Evolutionary conservation across 768 basidiomycete species (phyloP).

Genomic region (Mycena galericulata): DNA sequence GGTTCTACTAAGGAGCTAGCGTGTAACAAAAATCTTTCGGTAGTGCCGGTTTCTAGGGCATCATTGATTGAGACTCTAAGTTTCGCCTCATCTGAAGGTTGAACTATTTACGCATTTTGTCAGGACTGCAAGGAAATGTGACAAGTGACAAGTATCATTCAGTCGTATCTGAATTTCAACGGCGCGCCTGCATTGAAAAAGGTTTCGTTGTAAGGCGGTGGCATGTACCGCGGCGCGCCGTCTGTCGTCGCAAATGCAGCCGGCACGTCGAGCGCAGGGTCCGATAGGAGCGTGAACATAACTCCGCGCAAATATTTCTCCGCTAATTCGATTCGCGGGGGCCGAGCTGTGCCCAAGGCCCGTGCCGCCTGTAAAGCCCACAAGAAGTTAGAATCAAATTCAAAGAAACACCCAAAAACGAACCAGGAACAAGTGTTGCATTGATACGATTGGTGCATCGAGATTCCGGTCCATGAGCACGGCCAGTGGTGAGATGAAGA

Average conservation of each 20-base stretch:
- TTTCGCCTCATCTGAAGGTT: no score
- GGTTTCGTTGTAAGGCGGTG: neutral
- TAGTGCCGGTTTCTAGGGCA: no score
- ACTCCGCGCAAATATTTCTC: constrained; percentile 1
- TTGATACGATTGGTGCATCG: neutral
- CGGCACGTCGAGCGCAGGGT: neutral
- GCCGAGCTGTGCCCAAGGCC: neutral
- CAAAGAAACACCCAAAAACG: neutral
- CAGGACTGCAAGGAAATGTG: no score
- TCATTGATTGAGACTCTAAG: no score
- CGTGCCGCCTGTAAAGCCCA: neutral
- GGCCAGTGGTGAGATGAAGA: constrained; percentile 8
- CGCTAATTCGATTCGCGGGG: neutral
- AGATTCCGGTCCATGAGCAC: constrained; percentile 1
- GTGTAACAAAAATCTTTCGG: no score
- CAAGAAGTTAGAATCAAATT: neutral
- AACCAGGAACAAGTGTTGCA: neutral
- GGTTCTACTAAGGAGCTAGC: no score
- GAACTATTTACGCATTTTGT: no score
- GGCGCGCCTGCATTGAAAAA: neutral
- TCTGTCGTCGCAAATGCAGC: neutral
- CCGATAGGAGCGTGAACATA: neutral
- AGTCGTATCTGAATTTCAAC: neutral
- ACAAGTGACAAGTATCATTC: no score
- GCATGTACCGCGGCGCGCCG: neutral